Conservation (phyloP, 2,329 filamentous ascomycete species). For the Aspergillus chevalieri region DNA sequence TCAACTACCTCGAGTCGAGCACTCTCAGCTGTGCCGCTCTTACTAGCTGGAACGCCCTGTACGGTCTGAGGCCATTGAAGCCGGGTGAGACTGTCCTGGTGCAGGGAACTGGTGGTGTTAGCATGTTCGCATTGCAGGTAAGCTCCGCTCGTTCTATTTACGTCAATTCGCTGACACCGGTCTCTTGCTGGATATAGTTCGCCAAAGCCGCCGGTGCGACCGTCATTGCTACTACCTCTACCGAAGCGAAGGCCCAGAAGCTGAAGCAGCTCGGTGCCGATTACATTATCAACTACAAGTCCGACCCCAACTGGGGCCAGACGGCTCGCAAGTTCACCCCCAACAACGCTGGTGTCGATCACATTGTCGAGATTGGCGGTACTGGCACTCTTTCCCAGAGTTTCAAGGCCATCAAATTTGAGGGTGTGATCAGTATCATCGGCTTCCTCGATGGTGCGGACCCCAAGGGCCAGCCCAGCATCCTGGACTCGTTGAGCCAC, state of each 20-base stretch:
- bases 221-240: slow-evolving; percentile 56
- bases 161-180: neutral
- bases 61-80: slow-evolving; percentile 49
- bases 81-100: slow-evolving; percentile 54
- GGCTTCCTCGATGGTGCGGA: slow-evolving; percentile 51
- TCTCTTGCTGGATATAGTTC: slow-evolving; percentile 24
- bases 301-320: slow-evolving; percentile 53
- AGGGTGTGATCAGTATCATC: slow-evolving; percentile 52
- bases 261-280: slow-evolving; percentile 53
- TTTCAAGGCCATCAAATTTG: slow-evolving; percentile 49
- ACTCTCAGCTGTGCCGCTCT: slow-evolving; percentile 57
- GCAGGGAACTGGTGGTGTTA: slow-evolving; percentile 57
- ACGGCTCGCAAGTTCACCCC: slow-evolving; percentile 49
- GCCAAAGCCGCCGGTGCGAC: slow-evolving; percentile 47
- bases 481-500: slow-evolving; percentile 46
- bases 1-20: slow-evolving; percentile 49
- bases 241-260: slow-evolving; percentile 48
- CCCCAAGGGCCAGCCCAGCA: slow-evolving; percentile 44
- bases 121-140: slow-evolving; percentile 51
- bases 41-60: slow-evolving; percentile 62
- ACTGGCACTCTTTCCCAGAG: slow-evolving; percentile 54
- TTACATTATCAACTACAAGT: slow-evolving; percentile 57
- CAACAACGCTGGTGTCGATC: slow-evolving; percentile 51
- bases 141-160: neutral
- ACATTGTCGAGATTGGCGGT: slow-evolving; percentile 62